Evolutionary conservation across 129 eudicot species (phyloP).

Genomic region (Ambrosia artemisiifolia): DNA sequence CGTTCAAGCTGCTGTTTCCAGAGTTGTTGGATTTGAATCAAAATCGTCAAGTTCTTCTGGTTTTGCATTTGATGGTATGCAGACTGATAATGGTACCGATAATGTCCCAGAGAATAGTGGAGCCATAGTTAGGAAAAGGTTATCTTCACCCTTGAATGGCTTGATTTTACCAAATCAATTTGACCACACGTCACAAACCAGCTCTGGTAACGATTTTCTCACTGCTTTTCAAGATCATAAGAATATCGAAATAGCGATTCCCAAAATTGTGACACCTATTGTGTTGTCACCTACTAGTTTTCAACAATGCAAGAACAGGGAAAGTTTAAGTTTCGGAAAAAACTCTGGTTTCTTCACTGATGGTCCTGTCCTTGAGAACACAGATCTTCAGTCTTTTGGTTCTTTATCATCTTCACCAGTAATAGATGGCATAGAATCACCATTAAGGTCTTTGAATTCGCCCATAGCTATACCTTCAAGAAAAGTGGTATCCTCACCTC

Average conservation of each 20-base stretch:
- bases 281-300: conserved; percentile 40
- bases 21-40: conserved; percentile 92
- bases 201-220: conserved; percentile 27
- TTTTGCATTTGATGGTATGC: conserved; percentile 27
- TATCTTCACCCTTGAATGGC: conserved; percentile 66
- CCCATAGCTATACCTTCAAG: conserved; percentile 42
- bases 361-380: conserved; percentile 75
- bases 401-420: conserved; percentile 36
- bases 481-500: conserved; percentile 46
- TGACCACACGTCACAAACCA: conserved; percentile 38
- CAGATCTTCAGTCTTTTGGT: conserved; percentile 30
- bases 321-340: conserved; percentile 30
- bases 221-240: conserved; percentile 50
- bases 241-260: conserved; percentile 47
- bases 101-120: conserved; percentile 35
- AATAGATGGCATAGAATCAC: conserved; percentile 15
- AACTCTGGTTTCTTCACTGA: conserved; percentile 47
- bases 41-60: conserved; percentile 28
- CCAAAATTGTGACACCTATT: conserved; percentile 30
- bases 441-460: conserved; percentile 27
- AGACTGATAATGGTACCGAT: conserved; percentile 3
- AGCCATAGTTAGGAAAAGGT: conserved; percentile 52
- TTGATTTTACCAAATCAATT: conserved; percentile 45
- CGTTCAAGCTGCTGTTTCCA: conserved; percentile 57
- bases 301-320: conserved; percentile 33